phyloP scores from a whole-genome alignment of 2,329 filamentous ascomycete genomes.

The Aspergillus fumigatus region DNA sequence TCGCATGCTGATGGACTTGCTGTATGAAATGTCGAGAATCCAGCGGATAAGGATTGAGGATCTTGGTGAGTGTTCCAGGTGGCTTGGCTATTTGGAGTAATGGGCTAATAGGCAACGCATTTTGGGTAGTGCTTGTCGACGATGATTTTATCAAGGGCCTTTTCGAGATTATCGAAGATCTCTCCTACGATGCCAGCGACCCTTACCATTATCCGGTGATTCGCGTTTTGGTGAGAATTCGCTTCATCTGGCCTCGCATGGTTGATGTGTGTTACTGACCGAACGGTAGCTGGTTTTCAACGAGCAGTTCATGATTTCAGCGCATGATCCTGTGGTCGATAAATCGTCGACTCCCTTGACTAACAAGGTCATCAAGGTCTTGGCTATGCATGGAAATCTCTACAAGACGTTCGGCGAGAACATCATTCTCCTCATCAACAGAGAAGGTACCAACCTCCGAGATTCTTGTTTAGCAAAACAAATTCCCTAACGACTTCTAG shows the following conservation, averaged over 20 bases:
- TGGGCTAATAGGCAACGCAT: neutral
- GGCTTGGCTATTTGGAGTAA: neutral
- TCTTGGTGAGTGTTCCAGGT: slow-evolving; percentile 55
- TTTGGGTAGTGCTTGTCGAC: slow-evolving; percentile 49
- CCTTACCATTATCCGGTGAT: slow-evolving; percentile 96
- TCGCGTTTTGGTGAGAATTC: slow-evolving; percentile 69
- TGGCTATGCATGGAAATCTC: slow-evolving; percentile 71
- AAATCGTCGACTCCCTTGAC: slow-evolving; percentile 57
- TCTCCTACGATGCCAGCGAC: slow-evolving; percentile 82
- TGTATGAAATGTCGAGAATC: slow-evolving; percentile 96
- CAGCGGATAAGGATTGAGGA: slow-evolving; percentile 75
- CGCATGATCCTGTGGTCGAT: slow-evolving; percentile 49
- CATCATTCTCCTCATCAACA: slow-evolving; percentile 88
- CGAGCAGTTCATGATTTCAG: slow-evolving; percentile 91
- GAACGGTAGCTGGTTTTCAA: slow-evolving; percentile 78
- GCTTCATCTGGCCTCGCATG: neutral
- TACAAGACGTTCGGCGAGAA: slow-evolving; percentile 98
- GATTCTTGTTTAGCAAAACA: neutral
- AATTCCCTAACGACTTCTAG: slow-evolving; percentile 29
- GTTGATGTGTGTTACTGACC: slow-evolving; percentile 12
- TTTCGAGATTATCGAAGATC: slow-evolving; percentile 79
- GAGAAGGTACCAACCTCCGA: slow-evolving; percentile 58
- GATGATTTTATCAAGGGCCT: slow-evolving; percentile 81
- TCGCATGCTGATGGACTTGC: slow-evolving; percentile 74
- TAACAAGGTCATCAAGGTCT: slow-evolving; percentile 87